These are phyloP conservation scores for Apostasia shenzhenica DNA, from an alignment of 106 monocot species.

Conservation along the genomic window DNA sequence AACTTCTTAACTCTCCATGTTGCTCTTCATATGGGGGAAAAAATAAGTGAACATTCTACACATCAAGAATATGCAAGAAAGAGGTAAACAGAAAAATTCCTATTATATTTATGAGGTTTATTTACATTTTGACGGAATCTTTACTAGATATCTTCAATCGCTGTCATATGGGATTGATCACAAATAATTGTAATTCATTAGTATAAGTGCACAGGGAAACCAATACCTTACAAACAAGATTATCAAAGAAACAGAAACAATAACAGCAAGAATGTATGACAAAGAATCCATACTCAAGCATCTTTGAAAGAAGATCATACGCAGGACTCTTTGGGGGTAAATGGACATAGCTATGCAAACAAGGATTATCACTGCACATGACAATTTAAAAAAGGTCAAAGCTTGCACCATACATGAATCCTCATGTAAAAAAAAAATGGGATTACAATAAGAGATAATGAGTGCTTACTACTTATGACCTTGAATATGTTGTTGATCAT, in stretches of 20 bases:
- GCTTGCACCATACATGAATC: neutral
- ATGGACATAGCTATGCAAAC: constrained; percentile 74
- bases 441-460: neutral
- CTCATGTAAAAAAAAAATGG: too few species aligned
- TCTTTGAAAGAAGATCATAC: constrained; percentile 94
- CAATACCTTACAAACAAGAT: too few species aligned
- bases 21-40: too few species aligned
- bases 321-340: constrained; percentile 78
- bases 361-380: constrained; percentile 73
- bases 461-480: constrained; percentile 73
- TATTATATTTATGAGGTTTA: too few species aligned
- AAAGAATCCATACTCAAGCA: constrained; percentile 82
- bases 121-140: too few species aligned
- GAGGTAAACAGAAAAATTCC: too few species aligned
- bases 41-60: too few species aligned
- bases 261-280: neutral
- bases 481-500: constrained; percentile 96
- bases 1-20: too few species aligned
- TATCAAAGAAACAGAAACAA: neutral
- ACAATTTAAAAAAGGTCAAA: neutral
- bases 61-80: too few species aligned
- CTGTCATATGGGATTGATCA: too few species aligned
- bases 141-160: neutral
- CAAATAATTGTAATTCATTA: neutral
- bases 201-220: neutral